phyloP scores from a whole-genome alignment of 78 protist species.

The Speleostelium caveatum region DNA sequence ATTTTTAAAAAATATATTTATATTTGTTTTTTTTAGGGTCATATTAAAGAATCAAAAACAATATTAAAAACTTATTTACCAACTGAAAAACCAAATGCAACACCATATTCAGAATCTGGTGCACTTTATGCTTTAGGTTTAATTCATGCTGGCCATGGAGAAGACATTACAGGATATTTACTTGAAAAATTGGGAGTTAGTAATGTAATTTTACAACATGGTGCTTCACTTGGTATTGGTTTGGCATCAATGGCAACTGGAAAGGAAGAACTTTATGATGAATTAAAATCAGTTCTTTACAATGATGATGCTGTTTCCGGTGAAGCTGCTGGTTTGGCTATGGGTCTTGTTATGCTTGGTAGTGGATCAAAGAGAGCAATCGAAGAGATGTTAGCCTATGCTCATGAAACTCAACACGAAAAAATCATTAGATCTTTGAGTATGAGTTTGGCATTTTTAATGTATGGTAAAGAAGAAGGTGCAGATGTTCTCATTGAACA shows the following conservation, averaged over 20 bases:
- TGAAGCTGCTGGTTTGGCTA: conserved; percentile 98
- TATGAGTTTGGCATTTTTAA: conserved; percentile 92
- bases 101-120: conserved; percentile 97
- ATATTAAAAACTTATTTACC: conserved; percentile 74
- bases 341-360: conserved; percentile 98
- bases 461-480: conserved; percentile 93
- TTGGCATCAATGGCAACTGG: conserved; percentile 94
- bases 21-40: too few relatives aligned
- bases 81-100: conserved; percentile 48
- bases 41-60: conserved; percentile 39
- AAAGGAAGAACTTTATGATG: conserved; percentile 86
- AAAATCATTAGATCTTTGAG: conserved; percentile 96
- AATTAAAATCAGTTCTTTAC: conserved; percentile 80
- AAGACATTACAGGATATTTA: conserved; percentile 71
- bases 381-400: conserved; percentile 94
- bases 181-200: conserved; percentile 35
- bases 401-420: conserved; percentile 99
- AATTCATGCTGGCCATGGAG: conserved; percentile 97
- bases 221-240: conserved; percentile 98
- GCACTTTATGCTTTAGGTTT: conserved; percentile 98
- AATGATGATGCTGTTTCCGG: conserved; percentile 96
- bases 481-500: conserved; percentile 89
- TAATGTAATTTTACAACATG: conserved; percentile 95
- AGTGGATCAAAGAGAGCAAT: conserved; percentile 82
- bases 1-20: too few relatives aligned